These are phyloP conservation scores for Backusella sp. DNA, from an alignment of 192 early-diverging fungal species.

Conservation along the genomic window DNA sequence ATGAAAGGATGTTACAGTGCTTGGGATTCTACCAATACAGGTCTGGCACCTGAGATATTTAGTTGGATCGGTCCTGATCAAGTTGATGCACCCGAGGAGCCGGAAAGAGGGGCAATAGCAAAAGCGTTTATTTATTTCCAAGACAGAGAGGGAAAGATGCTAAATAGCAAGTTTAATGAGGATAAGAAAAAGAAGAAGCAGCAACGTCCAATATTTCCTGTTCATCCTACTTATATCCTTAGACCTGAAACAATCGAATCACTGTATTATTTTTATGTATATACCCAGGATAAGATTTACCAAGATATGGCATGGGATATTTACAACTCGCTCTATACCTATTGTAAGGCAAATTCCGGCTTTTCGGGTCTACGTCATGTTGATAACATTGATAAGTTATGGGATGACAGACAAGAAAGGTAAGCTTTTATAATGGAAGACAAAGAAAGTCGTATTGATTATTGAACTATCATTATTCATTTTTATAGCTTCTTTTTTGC, in stretches of 20 bases:
- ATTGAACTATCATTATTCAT: background rate
- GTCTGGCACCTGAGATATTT: constrained; percentile 52
- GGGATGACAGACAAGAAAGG: constrained; percentile 57
- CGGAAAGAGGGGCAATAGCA: background rate
- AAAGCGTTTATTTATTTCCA: background rate
- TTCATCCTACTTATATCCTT: constrained; percentile 9
- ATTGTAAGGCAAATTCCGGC: constrained; percentile 45
- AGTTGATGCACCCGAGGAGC: background rate
- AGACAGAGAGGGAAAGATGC: background rate
- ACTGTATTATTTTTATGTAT: constrained; percentile 68
- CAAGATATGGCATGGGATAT: constrained; percentile 73
- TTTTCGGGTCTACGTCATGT: constrained; percentile 50
- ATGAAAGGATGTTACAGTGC: constrained; percentile 48
- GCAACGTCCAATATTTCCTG: background rate
- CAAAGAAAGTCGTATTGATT: background rate
- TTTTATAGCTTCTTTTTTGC: constrained; percentile 80
- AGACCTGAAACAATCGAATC: constrained; percentile 67
- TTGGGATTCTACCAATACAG: constrained; percentile 45
- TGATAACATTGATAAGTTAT: constrained; percentile 8
- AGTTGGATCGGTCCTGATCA: constrained; percentile 22
- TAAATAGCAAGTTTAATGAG: background rate
- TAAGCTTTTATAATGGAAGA: constrained; percentile 11
- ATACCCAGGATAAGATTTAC: constrained; percentile 65
- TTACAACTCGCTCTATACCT: constrained; percentile 44
- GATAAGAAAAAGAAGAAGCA: background rate